Base-by-base conservation (phyloP, 345 rosid genomes). In the Physaria fendleri region DNA sequence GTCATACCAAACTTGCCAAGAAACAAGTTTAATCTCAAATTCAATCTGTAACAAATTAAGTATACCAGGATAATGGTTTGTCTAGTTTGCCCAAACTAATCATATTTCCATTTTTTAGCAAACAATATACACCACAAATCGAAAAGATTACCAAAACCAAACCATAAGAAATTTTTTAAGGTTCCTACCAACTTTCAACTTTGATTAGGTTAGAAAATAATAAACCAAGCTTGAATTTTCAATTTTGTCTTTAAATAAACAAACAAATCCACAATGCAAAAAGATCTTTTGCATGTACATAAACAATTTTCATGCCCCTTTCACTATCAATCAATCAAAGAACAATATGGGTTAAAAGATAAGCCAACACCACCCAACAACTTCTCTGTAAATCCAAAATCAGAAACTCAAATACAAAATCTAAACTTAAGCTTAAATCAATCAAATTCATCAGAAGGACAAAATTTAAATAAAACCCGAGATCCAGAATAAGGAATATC, bases 181-280 rank as follows among this genome's bases (percentile, higher is more conserved):
- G 44, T 49, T 58, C 41, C 37, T 20, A 37, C 10, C 65, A 44
- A 47, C 39, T 48, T 49, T 40, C 23, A 8, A n/a, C n/a, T 15
- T 13, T 5, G 24, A 11, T 60, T 61, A 44, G 56, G 68, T 69
- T 20, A 53, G 62, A 53, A 52, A 30, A 20, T n/a, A 8, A 3
- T 12, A 66, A 16, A 21, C 20, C 11, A 59, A 16, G 37, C 51
- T 51, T 33, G 46, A 42, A 41, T 42, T 25, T 13, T 33, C n/a
- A 52, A 35, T 5, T 2, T 14, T 33, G 55, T 27, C 49, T 59
- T 47, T 68, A 27, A 33, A 59, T 51, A 59, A 42, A 25, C 48
- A 59, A 59, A 68, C 61, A 59, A 20, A 43, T 51, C 25, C 54
- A 67, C 46, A 51, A 50, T 17, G 44, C n/a, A n/a, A n/a, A n/a